phyloP scores from a whole-genome alignment of 225 moss, liverwort and hornwort species.

The Pseudisothecium myosuroides region DNA sequence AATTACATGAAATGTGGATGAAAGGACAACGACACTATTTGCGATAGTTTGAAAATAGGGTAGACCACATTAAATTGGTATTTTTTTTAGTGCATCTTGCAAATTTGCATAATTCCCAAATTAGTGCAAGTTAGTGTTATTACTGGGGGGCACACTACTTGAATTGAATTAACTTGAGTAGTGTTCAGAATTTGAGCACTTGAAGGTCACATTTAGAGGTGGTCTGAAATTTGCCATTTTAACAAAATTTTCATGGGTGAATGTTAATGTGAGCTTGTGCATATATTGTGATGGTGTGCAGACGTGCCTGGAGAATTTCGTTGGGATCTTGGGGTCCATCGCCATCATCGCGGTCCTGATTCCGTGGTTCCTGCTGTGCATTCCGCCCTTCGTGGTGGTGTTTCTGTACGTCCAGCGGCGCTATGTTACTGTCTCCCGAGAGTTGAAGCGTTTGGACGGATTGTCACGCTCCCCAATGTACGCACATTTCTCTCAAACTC shows the following conservation, averaged over 20 bases:
- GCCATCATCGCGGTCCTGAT: constrained; percentile 63
- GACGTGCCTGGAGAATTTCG: constrained; percentile 56
- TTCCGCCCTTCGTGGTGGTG: constrained; percentile 53
- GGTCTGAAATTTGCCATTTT: not conserved
- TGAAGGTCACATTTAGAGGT: not conserved
- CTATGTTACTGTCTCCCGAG: constrained; percentile 68
- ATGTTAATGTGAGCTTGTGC: not conserved
- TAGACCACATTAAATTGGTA: not conserved
- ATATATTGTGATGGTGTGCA: not conserved
- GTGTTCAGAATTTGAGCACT: too few relatives aligned
- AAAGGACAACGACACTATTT: not conserved
- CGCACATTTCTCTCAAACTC: constrained; percentile 72
- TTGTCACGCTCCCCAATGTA: constrained; percentile 89
- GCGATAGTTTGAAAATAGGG: not conserved
- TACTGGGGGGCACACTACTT: too few relatives aligned
- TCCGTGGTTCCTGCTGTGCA: constrained; percentile 66
- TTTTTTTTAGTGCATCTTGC: too few relatives aligned
- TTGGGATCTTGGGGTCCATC: constrained; percentile 61
- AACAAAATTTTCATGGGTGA: too few relatives aligned
- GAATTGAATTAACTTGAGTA: not conserved
- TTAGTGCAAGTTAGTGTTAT: not conserved
- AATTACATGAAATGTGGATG: not conserved
- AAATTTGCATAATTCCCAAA: not conserved
- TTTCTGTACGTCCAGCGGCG: constrained; percentile 51
- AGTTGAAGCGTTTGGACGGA: constrained; percentile 83